Conservation (phyloP, 306 rosid species). For the Oxytropis ochrocephala region DNA sequence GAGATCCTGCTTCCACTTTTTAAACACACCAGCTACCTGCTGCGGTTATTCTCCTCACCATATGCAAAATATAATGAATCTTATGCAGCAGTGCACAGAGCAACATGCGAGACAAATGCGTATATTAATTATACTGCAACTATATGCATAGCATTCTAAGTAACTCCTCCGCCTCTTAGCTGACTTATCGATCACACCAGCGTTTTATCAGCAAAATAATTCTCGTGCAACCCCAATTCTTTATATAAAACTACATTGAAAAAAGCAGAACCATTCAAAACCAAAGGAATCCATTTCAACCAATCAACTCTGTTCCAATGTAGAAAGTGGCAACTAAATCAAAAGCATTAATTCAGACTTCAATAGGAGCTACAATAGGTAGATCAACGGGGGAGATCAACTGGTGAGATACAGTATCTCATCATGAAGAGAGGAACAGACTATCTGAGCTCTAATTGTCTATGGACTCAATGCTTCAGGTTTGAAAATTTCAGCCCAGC, state of each 20-base stretch:
- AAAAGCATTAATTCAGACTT: constrained; percentile 10
- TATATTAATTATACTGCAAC: neutral
- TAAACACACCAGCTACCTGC: constrained; percentile 24
- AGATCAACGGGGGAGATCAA: neutral
- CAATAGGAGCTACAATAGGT: neutral
- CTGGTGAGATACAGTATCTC: neutral
- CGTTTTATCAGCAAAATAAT: constrained; percentile 19
- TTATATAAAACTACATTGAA: constrained; percentile 15
- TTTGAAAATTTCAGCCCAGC: constrained; percentile 8
- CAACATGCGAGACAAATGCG: constrained; percentile 8
- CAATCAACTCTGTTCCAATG: constrained; percentile 21
- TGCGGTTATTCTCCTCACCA: neutral
- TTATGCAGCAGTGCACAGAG: constrained; percentile 10
- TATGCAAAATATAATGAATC: constrained; percentile 21
- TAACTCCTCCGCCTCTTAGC: constrained; percentile 17
- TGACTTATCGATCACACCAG: constrained; percentile 17
- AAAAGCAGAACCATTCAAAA: constrained; percentile 21
- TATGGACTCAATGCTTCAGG: constrained; percentile 19
- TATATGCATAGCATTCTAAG: constrained; percentile 11
- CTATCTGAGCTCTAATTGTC: constrained; percentile 17
- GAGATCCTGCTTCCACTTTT: constrained; percentile 14
- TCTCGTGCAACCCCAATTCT: constrained; percentile 15
- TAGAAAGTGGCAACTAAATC: constrained; percentile 19
- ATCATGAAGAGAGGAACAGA: neutral
- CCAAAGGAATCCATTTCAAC: constrained; percentile 29